Evolutionary conservation across 768 basidiomycete species (phyloP).

Genomic region (Lentinus brumalis): DNA sequence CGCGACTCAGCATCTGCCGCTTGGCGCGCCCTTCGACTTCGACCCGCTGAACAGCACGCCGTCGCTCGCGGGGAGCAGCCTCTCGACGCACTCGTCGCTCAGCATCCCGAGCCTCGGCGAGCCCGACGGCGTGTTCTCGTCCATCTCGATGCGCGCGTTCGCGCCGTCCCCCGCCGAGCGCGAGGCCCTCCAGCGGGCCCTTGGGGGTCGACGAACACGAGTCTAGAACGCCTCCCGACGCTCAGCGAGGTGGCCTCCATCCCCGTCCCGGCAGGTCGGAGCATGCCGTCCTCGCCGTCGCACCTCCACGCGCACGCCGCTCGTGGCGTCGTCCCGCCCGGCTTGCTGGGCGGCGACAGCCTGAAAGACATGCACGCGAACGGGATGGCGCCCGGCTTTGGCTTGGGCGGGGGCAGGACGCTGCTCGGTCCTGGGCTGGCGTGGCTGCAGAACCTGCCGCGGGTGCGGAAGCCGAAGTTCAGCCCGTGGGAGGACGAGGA

Average conservation of each 20-base stretch:
- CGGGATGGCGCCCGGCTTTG: not conserved
- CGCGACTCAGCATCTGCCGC: not conserved
- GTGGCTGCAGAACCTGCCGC: constrained; percentile 69
- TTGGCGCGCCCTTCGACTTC: constrained; percentile 23
- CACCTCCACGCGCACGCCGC: constrained; percentile 45
- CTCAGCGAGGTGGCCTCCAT: constrained; percentile 59
- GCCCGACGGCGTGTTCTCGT: constrained; percentile 35
- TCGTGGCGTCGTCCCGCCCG: constrained; percentile 17
- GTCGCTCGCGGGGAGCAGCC: constrained; percentile 17
- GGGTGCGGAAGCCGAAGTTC: constrained; percentile 66
- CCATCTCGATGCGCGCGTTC: constrained; percentile 69
- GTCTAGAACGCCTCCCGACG: constrained; percentile 77
- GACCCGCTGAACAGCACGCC: constrained; percentile 21
- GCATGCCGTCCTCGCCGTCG: constrained; percentile 66
- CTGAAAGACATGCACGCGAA: not conserved
- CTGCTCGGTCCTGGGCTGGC: constrained; percentile 48
- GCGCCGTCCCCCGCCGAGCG: constrained; percentile 88
- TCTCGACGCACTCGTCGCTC: constrained; percentile 25
- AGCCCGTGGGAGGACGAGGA: constrained; percentile 84
- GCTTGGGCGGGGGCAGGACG: constrained; percentile 13
- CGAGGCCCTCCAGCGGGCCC: constrained; percentile 77
- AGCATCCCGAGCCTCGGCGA: constrained; percentile 26
- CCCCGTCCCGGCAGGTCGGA: constrained; percentile 5
- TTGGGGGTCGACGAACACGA: constrained; percentile 76
- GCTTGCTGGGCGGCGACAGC: constrained; percentile 13